A percentile compares a stretch with the other conserved stretches of the same genome.
Conservation (phyloP, 495 filamentous ascomycete species). For the Astrothelium subdiscretum region DNA sequence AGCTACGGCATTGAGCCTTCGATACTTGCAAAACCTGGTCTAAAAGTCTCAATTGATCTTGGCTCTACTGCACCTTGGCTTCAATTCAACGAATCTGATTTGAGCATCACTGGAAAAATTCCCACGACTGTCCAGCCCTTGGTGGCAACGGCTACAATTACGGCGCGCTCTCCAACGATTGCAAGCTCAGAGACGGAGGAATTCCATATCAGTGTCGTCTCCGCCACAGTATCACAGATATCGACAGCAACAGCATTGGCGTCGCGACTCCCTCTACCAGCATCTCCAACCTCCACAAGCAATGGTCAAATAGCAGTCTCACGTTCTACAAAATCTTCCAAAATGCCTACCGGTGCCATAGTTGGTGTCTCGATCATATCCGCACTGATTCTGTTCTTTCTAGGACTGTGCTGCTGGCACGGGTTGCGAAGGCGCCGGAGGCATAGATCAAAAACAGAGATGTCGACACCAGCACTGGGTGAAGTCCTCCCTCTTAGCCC, state of each 20-base stretch:
- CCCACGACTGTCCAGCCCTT: neutral
- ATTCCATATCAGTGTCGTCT: neutral
- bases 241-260: neutral
- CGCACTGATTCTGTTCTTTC: neutral
- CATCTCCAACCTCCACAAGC: neutral
- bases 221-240: neutral
- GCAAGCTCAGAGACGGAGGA: neutral
- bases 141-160: neutral
- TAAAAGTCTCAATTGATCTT: conserved; percentile 43
- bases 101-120: neutral
- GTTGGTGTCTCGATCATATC: neutral
- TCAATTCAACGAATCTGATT: conserved; percentile 37
- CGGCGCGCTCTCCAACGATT: neutral
- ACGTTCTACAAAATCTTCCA: neutral
- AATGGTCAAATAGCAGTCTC: neutral
- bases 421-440: neutral
- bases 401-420: neutral
- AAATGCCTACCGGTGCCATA: neutral
- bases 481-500: neutral
- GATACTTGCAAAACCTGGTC: conserved; percentile 39
- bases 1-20: conserved; percentile 48
- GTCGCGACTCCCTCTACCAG: neutral
- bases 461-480: neutral
- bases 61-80: conserved; percentile 52
- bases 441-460: neutral